Evolutionary conservation across 2,329 filamentous ascomycete genomes (phyloP), one percentile per base, ranked within the genome.

Genomic region (Clarireedia hainanense): DNA sequence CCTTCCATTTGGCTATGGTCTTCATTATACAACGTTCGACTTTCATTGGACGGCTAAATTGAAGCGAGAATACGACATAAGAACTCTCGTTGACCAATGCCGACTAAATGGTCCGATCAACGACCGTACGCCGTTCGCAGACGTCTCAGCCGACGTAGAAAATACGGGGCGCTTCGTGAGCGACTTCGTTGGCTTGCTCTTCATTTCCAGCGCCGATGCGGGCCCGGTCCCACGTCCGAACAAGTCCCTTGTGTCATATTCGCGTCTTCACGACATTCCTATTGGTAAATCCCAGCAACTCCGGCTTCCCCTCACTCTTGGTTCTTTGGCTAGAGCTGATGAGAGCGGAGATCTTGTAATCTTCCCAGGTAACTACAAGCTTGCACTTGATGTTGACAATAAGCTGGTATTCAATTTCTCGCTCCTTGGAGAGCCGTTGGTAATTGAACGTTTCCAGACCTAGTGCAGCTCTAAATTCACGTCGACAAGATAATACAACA

Each of bases 121-220:
- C 61, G 62, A 36, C 9, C 47, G 30, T 7, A 56, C 47, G 5
- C 74, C 80, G 61, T 60, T 68, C 2, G 68, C 73, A 7, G 57
- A 67, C 0, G 68, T 80, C 5, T 65, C 68, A 20, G n/a, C 14
- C 17, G n/a, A 7, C 17, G 20, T 42, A n/a, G n/a, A 42, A 0
- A 73, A 82, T 15, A 67, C 68, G 0, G 83, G 83, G 64, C 75
- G 71, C 0, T 77, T 77, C 3, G 64, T 63, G 0, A 80, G 77
- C 0, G 80, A 82, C 65, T 83, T 77, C 61, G 75, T 78, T 3
- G 71, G 74, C 1, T 71, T 83, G 6, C 71, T 71, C 2, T 83
- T 81, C 64, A 53, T 81, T 4, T 74, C 75, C 20, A 17, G n/a
- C 5, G 65, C 72, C 2, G 69, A 66, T 27, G 76, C 76, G 1